Conservation (phyloP, 2,329 filamentous ascomycete genomes). For the Emmonsiellopsis sp. region DNA sequence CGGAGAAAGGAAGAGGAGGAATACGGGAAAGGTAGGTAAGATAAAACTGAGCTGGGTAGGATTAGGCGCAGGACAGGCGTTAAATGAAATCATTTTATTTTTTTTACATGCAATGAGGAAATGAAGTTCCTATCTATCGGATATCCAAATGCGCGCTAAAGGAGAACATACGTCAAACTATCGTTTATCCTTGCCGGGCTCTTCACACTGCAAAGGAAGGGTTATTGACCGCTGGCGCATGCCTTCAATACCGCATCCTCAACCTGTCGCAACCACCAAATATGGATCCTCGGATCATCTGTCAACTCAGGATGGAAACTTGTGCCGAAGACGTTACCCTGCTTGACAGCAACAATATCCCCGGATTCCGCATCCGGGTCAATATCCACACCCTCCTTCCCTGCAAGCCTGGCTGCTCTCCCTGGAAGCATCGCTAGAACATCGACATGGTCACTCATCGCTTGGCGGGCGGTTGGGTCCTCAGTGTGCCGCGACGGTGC, state of each 20-base stretch:
- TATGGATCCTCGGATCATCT: conserved; percentile 75
- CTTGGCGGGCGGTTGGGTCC: conserved; percentile 33
- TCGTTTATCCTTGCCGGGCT: not conserved
- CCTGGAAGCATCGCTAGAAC: conserved; percentile 49
- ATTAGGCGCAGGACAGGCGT: conserved; percentile 7
- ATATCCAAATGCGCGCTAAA: not conserved
- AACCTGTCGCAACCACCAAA: conserved; percentile 82
- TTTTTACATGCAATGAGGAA: conserved; percentile 3
- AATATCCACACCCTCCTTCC: conserved; percentile 32
- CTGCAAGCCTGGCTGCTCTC: conserved; percentile 39
- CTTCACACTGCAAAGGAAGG: not conserved
- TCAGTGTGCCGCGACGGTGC: conserved; percentile 46
- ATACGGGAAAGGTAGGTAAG: conserved; percentile 47
- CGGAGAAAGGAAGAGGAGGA: conserved; percentile 49
- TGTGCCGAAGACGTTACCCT: conserved; percentile 86
- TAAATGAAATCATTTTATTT: conserved; percentile 1
- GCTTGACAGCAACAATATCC: conserved; percentile 79
- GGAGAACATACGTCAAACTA: not conserved
- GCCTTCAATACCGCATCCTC: conserved; percentile 27
- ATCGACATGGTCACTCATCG: conserved; percentile 43
- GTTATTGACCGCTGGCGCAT: not conserved
- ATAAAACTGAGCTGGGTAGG: not conserved
- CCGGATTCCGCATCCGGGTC: conserved; percentile 36
- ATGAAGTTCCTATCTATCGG: not conserved
- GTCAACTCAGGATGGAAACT: conserved; percentile 96